Base-by-base conservation (phyloP, 1,284 basidiomycete genomes). In the Hymenochaete sp. region DNA sequence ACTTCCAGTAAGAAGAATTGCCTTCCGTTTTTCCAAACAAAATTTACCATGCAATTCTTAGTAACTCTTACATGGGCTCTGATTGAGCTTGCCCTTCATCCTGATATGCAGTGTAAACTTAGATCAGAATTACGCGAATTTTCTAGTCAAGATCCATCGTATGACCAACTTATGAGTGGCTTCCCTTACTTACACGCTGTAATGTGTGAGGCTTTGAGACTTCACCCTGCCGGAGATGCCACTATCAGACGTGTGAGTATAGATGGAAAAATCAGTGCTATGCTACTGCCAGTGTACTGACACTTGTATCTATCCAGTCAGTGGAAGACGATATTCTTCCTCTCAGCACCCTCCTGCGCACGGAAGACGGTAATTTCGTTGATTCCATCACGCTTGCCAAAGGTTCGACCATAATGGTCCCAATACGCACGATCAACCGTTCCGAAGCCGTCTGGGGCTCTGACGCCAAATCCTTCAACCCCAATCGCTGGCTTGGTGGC, bases 1-100 rank as follows among this genome's bases (percentile, higher is more conserved):
- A 68, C 66, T 2, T 64, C 67, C 3, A 62, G 67, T 68, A 36
- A 46, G 64, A 55, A 2, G 10, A 36, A 27, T 11, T 10, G 28
- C 40, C 11, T 14, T 26, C 31, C 25, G 24, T 8, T 38, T 26
- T 25, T 19, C 9, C 9, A 10, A 31, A 31, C 28, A 31, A 31
- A 11, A 24, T 33, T 33, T 11, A 35, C 5, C 32, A 6, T 8
- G 8, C 5, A 8, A 8, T 35, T n/a, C 13, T 8, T 35, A 62
- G 60, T 60, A 22, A 59, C 50, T 38, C 56, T 70, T 1, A 68
- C 67, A 8, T 50, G 48, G 48, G 44, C 48, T 2, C 27, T 50
- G 13, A 46, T 50, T 16, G 57, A 58, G 38, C 55, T 64, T 31
- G 55, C 60, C 9, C 53, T 52, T 2, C 43, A 62, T 40, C 56